phyloP scores from a whole-genome alignment of 2,329 filamentous ascomycete species.

The Fusarium dimerum region DNA sequence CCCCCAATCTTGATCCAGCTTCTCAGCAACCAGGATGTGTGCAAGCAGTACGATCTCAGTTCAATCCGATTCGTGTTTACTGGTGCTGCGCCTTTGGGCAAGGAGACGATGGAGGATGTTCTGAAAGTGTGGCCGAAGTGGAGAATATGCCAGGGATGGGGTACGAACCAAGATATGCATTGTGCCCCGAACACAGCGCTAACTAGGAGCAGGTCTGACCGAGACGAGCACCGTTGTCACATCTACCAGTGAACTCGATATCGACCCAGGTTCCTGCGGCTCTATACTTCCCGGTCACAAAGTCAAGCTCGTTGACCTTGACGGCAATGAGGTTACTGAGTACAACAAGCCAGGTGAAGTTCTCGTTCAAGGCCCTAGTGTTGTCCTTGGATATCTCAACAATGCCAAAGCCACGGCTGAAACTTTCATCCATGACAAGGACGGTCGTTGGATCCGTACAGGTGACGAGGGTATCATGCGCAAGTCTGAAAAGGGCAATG shows the following conservation, averaged over 20 bases:
- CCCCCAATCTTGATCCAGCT: conserved; percentile 79
- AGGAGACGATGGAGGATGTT: conserved; percentile 66
- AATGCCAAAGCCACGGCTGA: conserved; percentile 82
- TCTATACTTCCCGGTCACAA: conserved; percentile 63
- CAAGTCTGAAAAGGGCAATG: conserved; percentile 63
- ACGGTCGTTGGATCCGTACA: conserved; percentile 77
- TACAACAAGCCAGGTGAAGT: conserved; percentile 79
- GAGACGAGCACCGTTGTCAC: conserved; percentile 71
- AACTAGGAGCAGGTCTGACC: conserved; percentile 57
- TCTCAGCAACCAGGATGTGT: conserved; percentile 60
- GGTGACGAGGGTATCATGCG: conserved; percentile 80
- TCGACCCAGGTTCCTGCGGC: conserved; percentile 70
- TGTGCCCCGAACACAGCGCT: neutral
- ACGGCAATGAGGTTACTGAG: conserved; percentile 67
- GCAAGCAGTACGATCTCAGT: conserved; percentile 68
- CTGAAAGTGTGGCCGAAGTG: conserved; percentile 63
- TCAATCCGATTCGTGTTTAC: conserved; percentile 67
- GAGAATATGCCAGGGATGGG: conserved; percentile 72
- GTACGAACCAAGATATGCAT: conserved; percentile 36
- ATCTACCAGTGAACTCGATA: conserved; percentile 57
- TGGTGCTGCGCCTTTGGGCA: conserved; percentile 73
- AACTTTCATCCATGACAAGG: conserved; percentile 68
- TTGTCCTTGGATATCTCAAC: conserved; percentile 82
- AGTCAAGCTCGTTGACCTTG: conserved; percentile 63
- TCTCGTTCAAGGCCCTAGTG: conserved; percentile 72